These are phyloP conservation scores for Fusarium anguioides DNA, from an alignment of 2,329 filamentous ascomycete species.

Conservation along the genomic window DNA sequence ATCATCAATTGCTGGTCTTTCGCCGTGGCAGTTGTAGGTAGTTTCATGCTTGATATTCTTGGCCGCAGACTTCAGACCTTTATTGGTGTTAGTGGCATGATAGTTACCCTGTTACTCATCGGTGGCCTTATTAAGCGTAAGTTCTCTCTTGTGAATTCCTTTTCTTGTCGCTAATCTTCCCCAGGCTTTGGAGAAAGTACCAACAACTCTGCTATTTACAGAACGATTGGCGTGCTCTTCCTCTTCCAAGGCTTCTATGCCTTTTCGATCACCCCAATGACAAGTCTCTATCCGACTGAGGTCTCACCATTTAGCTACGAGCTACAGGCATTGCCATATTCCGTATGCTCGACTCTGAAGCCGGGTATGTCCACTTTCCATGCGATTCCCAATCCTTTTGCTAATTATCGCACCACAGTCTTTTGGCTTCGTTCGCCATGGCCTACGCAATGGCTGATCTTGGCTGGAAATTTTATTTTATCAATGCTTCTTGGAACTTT, in stretches of 20 bases:
- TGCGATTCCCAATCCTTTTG: too few species aligned
- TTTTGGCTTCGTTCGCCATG: conserved; percentile 1
- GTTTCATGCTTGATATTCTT: neutral
- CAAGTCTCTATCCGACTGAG: neutral
- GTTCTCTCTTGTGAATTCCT: too few species aligned
- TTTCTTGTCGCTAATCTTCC: neutral
- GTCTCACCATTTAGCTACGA: neutral
- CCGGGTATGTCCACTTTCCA: neutral
- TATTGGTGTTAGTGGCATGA: neutral
- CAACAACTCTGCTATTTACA: neutral
- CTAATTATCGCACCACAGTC: neutral
- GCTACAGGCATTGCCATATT: conserved; percentile 3
- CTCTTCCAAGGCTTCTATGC: conserved; percentile 2
- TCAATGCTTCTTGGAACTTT: neutral
- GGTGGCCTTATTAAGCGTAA: neutral
- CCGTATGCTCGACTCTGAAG: neutral
- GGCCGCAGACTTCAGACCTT: neutral
- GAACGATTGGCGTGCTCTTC: neutral
- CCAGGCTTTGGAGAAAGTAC: neutral
- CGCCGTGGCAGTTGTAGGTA: neutral
- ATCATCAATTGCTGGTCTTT: conserved; percentile 3
- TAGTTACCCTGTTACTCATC: neutral
- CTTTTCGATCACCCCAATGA: neutral
- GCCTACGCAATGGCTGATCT: conserved; percentile 4
- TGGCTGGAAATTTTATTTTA: conserved; percentile 5